These are phyloP conservation scores for Rhodotorula taiwanensis DNA, from an alignment of 768 basidiomycete genomes.

Conservation along the genomic window DNA sequence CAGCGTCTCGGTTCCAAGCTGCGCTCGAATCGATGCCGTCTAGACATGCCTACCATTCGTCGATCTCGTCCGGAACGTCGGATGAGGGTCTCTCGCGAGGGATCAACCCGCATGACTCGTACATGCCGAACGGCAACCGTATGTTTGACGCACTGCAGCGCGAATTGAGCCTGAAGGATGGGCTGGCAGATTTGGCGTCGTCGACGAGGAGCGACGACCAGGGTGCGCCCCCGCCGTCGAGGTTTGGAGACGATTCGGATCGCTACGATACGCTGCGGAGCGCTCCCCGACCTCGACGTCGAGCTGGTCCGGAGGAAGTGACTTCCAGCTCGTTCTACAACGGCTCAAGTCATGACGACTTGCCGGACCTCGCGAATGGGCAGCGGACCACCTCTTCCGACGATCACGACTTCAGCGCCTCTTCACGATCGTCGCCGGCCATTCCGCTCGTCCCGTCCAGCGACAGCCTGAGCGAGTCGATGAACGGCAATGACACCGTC, in stretches of 20 bases:
- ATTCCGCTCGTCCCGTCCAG: background rate
- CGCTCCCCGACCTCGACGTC: background rate
- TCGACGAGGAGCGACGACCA: background rate
- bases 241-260: conserved; percentile 1
- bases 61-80: conserved; percentile 14
- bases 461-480: background rate
- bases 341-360: background rate
- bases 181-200: conserved; percentile 5
- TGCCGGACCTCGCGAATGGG: background rate
- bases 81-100: background rate
- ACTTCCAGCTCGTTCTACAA: background rate
- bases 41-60: conserved; percentile 3
- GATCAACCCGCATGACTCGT: background rate
- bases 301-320: no score
- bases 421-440: background rate
- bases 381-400: background rate
- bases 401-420: conserved; percentile 14
- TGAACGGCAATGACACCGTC: background rate
- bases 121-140: background rate
- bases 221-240: no score
- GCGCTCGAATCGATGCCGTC: conserved; percentile 1
- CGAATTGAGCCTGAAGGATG: conserved; percentile 2
- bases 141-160: conserved; percentile 26
- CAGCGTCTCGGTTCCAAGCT: conserved; percentile 9
- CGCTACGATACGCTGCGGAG: conserved; percentile 4